Percentiles rank a stretch among this genome's conserved stretches.
Conservation (phyloP, 2,329 filamentous ascomycete species). For the Ascochyta pisi region DNA sequence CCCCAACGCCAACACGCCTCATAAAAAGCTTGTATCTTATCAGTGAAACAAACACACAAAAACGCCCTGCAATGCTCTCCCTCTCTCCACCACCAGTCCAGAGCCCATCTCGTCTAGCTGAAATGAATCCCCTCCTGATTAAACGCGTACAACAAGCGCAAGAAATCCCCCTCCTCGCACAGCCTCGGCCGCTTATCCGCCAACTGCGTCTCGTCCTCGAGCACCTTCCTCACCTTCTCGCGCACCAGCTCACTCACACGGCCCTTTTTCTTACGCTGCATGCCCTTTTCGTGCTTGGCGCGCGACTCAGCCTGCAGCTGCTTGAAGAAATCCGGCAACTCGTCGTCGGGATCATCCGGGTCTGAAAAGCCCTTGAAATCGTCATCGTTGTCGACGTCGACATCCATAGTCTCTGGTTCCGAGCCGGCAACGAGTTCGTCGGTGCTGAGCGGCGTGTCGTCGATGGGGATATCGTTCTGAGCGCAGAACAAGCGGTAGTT, state of each 20-base stretch:
- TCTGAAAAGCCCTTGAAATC: slow-evolving; percentile 60
- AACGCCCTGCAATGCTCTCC: slow-evolving; percentile 28
- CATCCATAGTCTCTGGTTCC: slow-evolving; percentile 54
- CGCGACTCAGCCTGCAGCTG: slow-evolving; percentile 58
- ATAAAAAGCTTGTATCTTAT: neutral
- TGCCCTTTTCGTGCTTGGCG: slow-evolving; percentile 36
- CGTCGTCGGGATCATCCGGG: slow-evolving; percentile 68
- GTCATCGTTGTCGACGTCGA: slow-evolving; percentile 59
- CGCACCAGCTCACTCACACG: slow-evolving; percentile 82
- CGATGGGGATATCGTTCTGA: slow-evolving; percentile 79
- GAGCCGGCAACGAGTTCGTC: slow-evolving; percentile 33
- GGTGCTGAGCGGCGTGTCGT: slow-evolving; percentile 60
- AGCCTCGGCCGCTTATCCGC: slow-evolving; percentile 82
- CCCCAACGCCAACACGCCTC: slow-evolving; percentile 22
- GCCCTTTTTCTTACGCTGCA: slow-evolving; percentile 64
- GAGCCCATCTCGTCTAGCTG: slow-evolving; percentile 54
- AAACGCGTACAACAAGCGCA: slow-evolving; percentile 81
- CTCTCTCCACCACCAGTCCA: too few species aligned
- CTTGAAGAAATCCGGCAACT: slow-evolving; percentile 85
- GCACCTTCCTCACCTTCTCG: slow-evolving; percentile 83
- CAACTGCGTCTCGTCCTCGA: slow-evolving; percentile 80
- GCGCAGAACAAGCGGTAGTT: slow-evolving; percentile 94
- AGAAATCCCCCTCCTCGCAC: slow-evolving; percentile 92
- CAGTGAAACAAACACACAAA: neutral
- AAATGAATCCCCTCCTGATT: slow-evolving; percentile 96